These are phyloP conservation scores for Cymbidium sinense DNA, from an alignment of 106 monocot species.

Conservation along the genomic window DNA sequence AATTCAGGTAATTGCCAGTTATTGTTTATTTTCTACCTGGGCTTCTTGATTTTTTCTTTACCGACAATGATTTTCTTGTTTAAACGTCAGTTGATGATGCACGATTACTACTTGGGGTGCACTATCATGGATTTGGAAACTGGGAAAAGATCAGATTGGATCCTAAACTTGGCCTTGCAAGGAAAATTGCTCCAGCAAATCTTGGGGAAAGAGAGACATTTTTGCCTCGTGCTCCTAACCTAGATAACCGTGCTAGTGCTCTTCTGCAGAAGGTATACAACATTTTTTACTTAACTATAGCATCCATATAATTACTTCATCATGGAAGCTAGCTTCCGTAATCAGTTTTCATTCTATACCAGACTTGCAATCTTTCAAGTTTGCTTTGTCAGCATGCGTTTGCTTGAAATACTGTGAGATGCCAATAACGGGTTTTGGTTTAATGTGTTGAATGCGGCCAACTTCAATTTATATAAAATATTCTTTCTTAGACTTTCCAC, in stretches of 20 bases:
- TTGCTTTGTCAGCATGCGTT: background rate
- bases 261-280: slow-evolving; percentile 80
- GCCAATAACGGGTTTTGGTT: background rate
- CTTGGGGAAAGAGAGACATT: slow-evolving; percentile 95
- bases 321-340: too few relatives aligned
- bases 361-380: background rate
- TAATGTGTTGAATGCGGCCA: background rate
- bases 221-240: slow-evolving; percentile 94
- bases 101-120: slow-evolving; percentile 86
- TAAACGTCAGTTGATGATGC: slow-evolving; percentile 89
- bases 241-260: slow-evolving; percentile 89
- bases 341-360: background rate
- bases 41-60: background rate
- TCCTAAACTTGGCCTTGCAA: slow-evolving; percentile 63
- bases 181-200: slow-evolving; percentile 87
- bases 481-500: too few relatives aligned
- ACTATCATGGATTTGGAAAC: slow-evolving; percentile 98
- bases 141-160: slow-evolving; percentile 98
- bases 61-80: background rate
- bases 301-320: background rate
- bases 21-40: background rate
- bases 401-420: background rate
- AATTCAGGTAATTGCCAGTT: slow-evolving; percentile 58
- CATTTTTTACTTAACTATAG: background rate
- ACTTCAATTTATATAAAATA: background rate